Conservation (phyloP, 2,329 filamentous ascomycete genomes). For the Neonectria faginata region DNA sequence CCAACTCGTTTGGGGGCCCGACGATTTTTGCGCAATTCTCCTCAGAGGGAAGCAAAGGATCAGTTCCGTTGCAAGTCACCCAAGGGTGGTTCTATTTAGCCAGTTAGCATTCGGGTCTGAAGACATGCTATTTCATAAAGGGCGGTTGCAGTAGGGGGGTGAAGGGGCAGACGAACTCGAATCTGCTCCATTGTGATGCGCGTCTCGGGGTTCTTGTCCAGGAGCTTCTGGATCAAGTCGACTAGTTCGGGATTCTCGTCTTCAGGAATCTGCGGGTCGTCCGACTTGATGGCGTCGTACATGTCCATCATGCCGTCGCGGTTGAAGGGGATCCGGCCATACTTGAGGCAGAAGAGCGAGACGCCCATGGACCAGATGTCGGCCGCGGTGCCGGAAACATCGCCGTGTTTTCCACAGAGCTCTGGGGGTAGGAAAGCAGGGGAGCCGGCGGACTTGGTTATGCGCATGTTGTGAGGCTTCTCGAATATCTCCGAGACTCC, state of each 20-base stretch:
- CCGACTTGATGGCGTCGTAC: constrained; percentile 86
- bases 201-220: constrained; percentile 87
- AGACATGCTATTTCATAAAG: background rate
- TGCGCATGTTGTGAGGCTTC: constrained; percentile 86
- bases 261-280: constrained; percentile 71
- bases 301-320: constrained; percentile 83
- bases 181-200: constrained; percentile 86
- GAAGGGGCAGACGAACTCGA: constrained; percentile 68
- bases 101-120: constrained; percentile 11
- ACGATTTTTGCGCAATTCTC: constrained; percentile 88
- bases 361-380: constrained; percentile 99
- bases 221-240: constrained; percentile 77
- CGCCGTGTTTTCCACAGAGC: constrained; percentile 86
- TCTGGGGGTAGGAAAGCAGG: constrained; percentile 96
- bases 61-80: constrained; percentile 85
- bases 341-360: constrained; percentile 91
- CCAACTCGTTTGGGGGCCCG: constrained; percentile 87
- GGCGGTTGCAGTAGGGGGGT: background rate
- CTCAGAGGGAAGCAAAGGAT: constrained; percentile 81
- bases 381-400: constrained; percentile 87
- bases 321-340: constrained; percentile 89
- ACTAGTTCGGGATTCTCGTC: constrained; percentile 76
- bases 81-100: constrained; percentile 82
- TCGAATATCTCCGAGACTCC: constrained; percentile 99
- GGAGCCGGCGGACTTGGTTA: constrained; percentile 91